A percentile compares a stretch with the other conserved stretches of the same genome.
phyloP scores from a whole-genome alignment of 345 rosid genomes.

The Salix caprea region DNA sequence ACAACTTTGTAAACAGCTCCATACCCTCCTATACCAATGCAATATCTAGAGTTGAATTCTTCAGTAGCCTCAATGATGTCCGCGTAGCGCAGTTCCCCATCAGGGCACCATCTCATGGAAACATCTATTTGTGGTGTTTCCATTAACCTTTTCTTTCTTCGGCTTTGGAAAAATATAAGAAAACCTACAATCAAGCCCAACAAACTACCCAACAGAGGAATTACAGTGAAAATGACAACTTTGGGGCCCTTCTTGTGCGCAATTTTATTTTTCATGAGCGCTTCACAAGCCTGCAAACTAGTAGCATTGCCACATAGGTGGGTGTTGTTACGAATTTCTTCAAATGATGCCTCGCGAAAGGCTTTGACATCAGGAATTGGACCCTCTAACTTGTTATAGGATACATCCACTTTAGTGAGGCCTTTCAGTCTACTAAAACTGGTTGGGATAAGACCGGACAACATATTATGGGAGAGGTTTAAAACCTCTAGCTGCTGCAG shows the following conservation, averaged over 20 bases:
- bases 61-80: slow-evolving; percentile 8
- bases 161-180: no score
- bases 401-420: slow-evolving; percentile 11
- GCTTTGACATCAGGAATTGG: slow-evolving; percentile 10
- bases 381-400: slow-evolving; percentile 14
- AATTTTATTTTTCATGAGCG: no score
- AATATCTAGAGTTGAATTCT: slow-evolving; percentile 1
- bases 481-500: no score
- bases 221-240: no score
- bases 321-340: slow-evolving; percentile 6
- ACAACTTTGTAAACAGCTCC: slow-evolving; percentile 7
- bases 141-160: no score
- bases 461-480: no score
- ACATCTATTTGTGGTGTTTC: no score
- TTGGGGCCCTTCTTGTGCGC: no score
- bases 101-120: not conserved
- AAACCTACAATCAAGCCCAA: no score
- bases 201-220: no score
- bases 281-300: no score
- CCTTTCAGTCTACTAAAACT: not conserved
- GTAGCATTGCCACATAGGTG: not conserved
- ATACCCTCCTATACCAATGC: slow-evolving; percentile 3
- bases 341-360: slow-evolving; percentile 16
- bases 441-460: slow-evolving; percentile 2
- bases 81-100: not conserved